phyloP scores from a whole-genome alignment of 2,329 filamentous ascomycete genomes.

The Sordariomycetes sp. region DNA sequence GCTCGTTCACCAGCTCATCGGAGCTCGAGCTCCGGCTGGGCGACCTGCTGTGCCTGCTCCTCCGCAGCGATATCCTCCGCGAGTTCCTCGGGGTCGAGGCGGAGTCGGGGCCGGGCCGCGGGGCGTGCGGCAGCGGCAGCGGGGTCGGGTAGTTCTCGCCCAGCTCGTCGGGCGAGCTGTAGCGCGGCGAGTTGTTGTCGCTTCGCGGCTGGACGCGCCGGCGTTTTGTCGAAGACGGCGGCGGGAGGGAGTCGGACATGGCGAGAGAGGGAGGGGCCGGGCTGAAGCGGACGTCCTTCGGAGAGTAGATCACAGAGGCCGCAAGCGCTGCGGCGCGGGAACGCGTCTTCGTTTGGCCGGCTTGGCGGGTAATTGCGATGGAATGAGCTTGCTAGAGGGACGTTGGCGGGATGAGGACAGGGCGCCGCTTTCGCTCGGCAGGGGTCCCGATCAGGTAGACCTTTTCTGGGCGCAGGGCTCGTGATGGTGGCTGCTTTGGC shows the following conservation, averaged over 20 bases:
- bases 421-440: too few species aligned
- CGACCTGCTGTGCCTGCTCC: slow-evolving; percentile 8
- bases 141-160: slow-evolving; percentile 1
- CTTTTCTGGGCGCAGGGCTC: too few species aligned
- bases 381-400: too few species aligned
- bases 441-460: too few species aligned
- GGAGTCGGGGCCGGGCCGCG: not conserved
- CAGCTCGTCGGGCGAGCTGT: slow-evolving; percentile 5
- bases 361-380: too few species aligned
- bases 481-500: too few species aligned
- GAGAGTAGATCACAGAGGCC: not conserved
- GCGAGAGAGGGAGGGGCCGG: not conserved
- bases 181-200: not conserved
- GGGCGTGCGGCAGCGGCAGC: slow-evolving; percentile 1
- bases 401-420: too few species aligned
- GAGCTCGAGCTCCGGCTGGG: slow-evolving; percentile 10
- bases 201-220: not conserved
- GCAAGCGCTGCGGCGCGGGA: not conserved
- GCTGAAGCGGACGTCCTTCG: not conserved
- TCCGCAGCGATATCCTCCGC: slow-evolving; percentile 8
- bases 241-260: slow-evolving; percentile 1
- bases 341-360: too few species aligned
- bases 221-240: not conserved
- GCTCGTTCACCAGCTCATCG: slow-evolving; percentile 11
- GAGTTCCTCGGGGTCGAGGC: not conserved